Conservation (phyloP, 2,329 filamentous ascomycete genomes). For the Fusarium coffeatum region DNA sequence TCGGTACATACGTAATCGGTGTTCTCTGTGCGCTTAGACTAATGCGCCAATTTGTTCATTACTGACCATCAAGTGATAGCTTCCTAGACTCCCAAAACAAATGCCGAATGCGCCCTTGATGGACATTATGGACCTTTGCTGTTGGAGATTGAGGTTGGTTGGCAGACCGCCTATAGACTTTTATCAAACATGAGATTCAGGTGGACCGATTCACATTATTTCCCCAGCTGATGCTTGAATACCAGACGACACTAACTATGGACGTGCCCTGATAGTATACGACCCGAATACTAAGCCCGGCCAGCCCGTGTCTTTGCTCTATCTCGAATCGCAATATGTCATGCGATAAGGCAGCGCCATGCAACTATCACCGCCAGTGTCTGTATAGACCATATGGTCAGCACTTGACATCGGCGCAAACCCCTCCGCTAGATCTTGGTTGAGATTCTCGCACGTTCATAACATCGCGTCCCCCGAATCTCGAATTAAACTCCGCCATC, state of each 20-base stretch:
- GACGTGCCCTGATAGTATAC: constrained; percentile 5
- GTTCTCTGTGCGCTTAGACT: constrained; percentile 26
- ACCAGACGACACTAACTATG: constrained; percentile 35
- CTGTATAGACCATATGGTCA: not conserved
- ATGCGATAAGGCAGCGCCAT: constrained; percentile 6
- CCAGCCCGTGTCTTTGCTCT: constrained; percentile 3
- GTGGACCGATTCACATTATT: constrained; percentile 4
- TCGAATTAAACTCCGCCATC: not conserved
- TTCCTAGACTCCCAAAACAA: constrained; percentile 17
- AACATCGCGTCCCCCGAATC: not conserved
- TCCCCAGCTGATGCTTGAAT: constrained; percentile 24
- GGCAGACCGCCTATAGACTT: not conserved
- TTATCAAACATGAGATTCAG: not conserved
- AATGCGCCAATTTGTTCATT: constrained; percentile 25
- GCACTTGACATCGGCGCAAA: not conserved
- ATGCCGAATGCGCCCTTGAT: constrained; percentile 14
- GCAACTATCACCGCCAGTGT: not conserved
- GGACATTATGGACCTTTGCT: not conserved
- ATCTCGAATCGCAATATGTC: not conserved
- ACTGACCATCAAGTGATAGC: constrained; percentile 6
- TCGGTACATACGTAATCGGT: constrained; percentile 34
- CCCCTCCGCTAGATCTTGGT: not conserved
- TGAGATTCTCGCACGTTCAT: not conserved
- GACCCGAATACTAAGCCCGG: constrained; percentile 3
- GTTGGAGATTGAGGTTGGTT: not conserved